A percentile compares a stretch with the other conserved stretches of the same genome.
phyloP scores from a whole-genome alignment of 1,284 basidiomycete species.

The Megacollybia platyphylla region DNA sequence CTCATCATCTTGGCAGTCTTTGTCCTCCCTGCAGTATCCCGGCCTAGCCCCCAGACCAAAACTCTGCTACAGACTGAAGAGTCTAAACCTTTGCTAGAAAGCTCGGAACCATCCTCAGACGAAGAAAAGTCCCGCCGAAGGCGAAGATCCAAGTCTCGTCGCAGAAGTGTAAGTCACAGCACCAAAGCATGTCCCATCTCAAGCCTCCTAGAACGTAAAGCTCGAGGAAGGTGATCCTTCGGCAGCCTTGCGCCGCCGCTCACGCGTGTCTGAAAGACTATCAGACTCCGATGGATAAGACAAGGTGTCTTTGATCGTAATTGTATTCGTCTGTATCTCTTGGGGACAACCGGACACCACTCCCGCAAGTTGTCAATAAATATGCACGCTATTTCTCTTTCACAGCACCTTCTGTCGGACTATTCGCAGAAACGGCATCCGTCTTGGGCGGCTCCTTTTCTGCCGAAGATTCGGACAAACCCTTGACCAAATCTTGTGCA shows the following conservation, averaged over 20 bases:
- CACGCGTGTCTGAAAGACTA: neutral
- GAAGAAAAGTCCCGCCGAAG: slow-evolving; percentile 2
- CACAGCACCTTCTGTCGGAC: slow-evolving; percentile 2
- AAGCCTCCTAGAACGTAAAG: neutral
- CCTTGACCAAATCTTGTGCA: slow-evolving; percentile 55
- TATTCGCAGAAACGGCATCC: neutral
- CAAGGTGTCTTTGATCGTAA: neutral
- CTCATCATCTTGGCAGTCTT: slow-evolving; percentile 37
- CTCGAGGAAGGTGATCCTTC: neutral
- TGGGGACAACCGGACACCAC: neutral
- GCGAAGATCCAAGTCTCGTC: slow-evolving; percentile 15
- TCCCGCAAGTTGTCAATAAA: neutral
- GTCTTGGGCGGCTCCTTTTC: neutral
- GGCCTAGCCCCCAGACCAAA: neutral
- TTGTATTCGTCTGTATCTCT: neutral
- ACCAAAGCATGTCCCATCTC: slow-evolving; percentile 1
- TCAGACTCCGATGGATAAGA: neutral
- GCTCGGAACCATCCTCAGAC: neutral
- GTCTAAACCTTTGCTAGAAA: neutral
- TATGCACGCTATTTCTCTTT: slow-evolving; percentile 3
- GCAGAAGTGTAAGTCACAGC: slow-evolving; percentile 12
- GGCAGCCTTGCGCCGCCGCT: neutral
- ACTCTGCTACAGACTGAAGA: slow-evolving; percentile 1
- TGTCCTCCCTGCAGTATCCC: slow-evolving; percentile 32
- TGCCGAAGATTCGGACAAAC: slow-evolving; percentile 18